These are phyloP conservation scores for Hypsizygus marmoreus DNA, from an alignment of 768 basidiomycete genomes.

Conservation along the genomic window DNA sequence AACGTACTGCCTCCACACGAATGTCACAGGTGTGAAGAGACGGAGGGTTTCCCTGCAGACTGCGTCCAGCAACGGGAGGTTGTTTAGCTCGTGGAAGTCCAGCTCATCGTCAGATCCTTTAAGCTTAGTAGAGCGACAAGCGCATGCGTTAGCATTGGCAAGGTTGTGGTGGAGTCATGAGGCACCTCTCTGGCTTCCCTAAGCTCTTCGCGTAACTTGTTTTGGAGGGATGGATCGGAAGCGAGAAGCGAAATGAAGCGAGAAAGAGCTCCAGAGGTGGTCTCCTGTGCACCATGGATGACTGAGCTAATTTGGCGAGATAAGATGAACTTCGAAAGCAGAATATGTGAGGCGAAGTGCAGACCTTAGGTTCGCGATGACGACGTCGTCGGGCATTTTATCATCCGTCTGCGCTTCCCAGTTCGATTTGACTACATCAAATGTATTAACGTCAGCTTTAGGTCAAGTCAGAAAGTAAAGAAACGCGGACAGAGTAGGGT, in stretches of 20 bases:
- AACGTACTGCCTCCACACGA: slow-evolving; percentile 33
- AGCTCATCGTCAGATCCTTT: slow-evolving; percentile 29
- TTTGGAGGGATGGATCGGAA: slow-evolving; percentile 28
- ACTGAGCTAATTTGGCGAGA: slow-evolving; percentile 24
- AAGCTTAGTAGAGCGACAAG: neutral
- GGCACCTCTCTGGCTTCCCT: slow-evolving; percentile 13
- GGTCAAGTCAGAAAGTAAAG: neutral
- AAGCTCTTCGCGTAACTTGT: slow-evolving; percentile 17
- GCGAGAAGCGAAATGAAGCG: slow-evolving; percentile 29
- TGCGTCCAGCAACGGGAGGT: slow-evolving; percentile 38
- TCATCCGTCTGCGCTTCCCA: slow-evolving; percentile 28
- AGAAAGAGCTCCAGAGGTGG: slow-evolving; percentile 31
- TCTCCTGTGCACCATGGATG: slow-evolving; percentile 37
- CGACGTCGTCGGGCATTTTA: slow-evolving; percentile 26
- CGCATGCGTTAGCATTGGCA: neutral
- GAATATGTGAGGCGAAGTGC: neutral
- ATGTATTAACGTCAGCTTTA: neutral
- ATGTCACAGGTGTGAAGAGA: slow-evolving; percentile 25
- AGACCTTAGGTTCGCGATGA: slow-evolving; percentile 33
- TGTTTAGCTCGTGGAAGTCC: slow-evolving; percentile 38
- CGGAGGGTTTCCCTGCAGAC: slow-evolving; percentile 39
- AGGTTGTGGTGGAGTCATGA: neutral
- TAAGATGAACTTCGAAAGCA: neutral
- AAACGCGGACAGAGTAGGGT: slow-evolving; percentile 21
- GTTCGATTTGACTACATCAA: slow-evolving; percentile 30